phyloP scores from a whole-genome alignment of 768 basidiomycete species.

The Psilocybe cyanescens region DNA sequence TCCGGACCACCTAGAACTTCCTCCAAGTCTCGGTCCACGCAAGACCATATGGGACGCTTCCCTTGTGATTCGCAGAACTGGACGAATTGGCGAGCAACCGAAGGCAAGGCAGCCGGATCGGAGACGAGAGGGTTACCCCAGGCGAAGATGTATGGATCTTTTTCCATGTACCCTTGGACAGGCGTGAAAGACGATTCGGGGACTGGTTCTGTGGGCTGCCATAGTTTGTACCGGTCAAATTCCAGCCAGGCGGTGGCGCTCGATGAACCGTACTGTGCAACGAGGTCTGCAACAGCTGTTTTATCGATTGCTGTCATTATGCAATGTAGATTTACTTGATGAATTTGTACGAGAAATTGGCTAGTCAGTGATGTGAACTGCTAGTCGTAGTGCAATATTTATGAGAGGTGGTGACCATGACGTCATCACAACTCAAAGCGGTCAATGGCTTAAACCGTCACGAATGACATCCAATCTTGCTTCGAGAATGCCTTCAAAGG shows the following conservation, averaged over 20 bases:
- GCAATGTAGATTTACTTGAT: not conserved
- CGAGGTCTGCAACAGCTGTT: constrained; percentile 48
- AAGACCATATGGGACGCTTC: constrained; percentile 62
- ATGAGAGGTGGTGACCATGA: not conserved
- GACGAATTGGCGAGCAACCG: constrained; percentile 47
- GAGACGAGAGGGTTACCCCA: constrained; percentile 70
- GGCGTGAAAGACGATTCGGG: constrained; percentile 46
- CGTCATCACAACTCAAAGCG: not conserved
- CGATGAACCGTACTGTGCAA: constrained; percentile 69
- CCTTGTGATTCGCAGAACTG: constrained; percentile 44
- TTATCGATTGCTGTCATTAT: constrained; percentile 19
- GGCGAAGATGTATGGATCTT: constrained; percentile 55
- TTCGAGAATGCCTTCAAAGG: not conserved
- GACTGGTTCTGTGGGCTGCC: constrained; percentile 42
- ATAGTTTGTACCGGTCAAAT: constrained; percentile 51
- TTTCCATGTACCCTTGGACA: constrained; percentile 63
- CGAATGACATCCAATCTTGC: not conserved
- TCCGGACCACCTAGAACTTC: constrained; percentile 45
- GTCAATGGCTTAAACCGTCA: not conserved
- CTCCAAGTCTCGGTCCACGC: constrained; percentile 57
- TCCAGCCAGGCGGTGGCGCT: constrained; percentile 77
- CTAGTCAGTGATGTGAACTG: too few species aligned
- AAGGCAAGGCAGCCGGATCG: constrained; percentile 34
- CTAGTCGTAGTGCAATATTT: not conserved
- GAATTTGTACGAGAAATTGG: not conserved